Base-by-base conservation (phyloP, 352 stramenopile genomes). In the Pythium guiyangense region DNA sequence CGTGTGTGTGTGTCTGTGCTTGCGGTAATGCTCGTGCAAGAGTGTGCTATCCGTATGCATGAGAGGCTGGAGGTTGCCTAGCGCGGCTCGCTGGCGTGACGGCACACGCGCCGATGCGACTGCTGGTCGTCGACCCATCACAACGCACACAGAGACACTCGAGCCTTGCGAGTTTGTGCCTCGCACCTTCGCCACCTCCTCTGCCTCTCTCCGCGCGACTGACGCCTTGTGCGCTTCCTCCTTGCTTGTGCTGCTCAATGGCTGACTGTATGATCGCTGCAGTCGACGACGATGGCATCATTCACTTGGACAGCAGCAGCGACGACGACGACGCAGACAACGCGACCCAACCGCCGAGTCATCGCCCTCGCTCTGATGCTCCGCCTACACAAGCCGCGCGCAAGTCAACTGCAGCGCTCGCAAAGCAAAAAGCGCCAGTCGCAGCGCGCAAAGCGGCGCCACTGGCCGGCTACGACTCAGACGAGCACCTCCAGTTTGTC, bases 231-330 rank as follows among this genome's bases (percentile, higher is more conserved):
- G n/a, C 10, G 26, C n/a, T n/a, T n/a, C n/a, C n/a, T n/a, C n/a
- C 6, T 14, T 18, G 14, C 17, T 58, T 11, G 10, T 37, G 11
- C 6, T 9, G 31, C 31, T 37, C 9, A 4, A 8, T 34, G 8
- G 4, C 29, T 52, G n/a, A 26, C 35, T 29, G 4, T 26, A 9
- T n/a, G n/a, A 18, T 22, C 25, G 15, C 15, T 12, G 5, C 46
- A 66, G 59, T 66, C 52, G 53, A 66, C 31, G 47, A 49, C n/a
- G 52, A 66, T 37, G 59, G 59, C 20, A 53, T 61, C 26, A 66
- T 66, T 45, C 27, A 57, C 17, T 43, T 66, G 18, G 59, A 66
- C 49, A 46, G 29, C 47, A 61, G 52, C 39, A 64, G 58, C 45
- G 31, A 53, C 10, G 50, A 57, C 11, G 45, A 59, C 11, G 57